Percentiles rank a stretch among this genome's conserved stretches.
Conservation (phyloP, 768 basidiomycete genomes). For the Boletus patriciae region DNA sequence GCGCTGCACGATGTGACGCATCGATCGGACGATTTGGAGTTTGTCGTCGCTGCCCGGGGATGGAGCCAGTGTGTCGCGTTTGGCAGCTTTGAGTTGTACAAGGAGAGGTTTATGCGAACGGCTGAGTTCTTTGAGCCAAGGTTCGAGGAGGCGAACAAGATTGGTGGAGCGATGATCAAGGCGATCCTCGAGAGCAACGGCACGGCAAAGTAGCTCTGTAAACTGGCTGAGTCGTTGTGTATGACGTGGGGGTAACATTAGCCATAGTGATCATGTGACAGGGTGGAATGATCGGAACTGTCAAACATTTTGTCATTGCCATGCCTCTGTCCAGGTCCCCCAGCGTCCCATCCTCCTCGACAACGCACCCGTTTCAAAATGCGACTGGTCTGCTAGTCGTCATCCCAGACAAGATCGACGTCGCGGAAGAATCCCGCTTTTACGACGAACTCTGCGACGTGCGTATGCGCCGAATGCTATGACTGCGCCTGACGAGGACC, state of each 20-base stretch:
- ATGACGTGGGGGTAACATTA: too few species aligned
- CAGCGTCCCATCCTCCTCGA: slow-evolving; percentile 8
- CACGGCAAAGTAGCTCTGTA: not conserved
- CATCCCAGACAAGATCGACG: slow-evolving; percentile 56
- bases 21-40: slow-evolving; percentile 89
- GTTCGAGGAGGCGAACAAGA: slow-evolving; percentile 80
- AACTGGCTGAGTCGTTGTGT: too few species aligned
- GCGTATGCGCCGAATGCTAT: not conserved
- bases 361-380: slow-evolving; percentile 46
- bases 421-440: slow-evolving; percentile 65
- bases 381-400: slow-evolving; percentile 51
- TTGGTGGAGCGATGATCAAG: slow-evolving; percentile 89
- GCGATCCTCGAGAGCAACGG: slow-evolving; percentile 64
- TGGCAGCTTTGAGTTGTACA: slow-evolving; percentile 88
- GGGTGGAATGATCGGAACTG: not conserved
- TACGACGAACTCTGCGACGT: slow-evolving; percentile 66
- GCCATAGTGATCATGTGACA: not conserved
- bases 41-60: slow-evolving; percentile 87
- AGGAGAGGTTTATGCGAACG: slow-evolving; percentile 75
- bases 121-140: slow-evolving; percentile 79
- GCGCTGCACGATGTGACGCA: slow-evolving; percentile 77
- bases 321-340: slow-evolving; percentile 14
- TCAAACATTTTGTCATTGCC: not conserved
- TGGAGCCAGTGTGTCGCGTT: slow-evolving; percentile 97
- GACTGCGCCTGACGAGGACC: not conserved